Conservation (phyloP, 2,329 filamentous ascomycete species). For the Penicillium sp. region DNA sequence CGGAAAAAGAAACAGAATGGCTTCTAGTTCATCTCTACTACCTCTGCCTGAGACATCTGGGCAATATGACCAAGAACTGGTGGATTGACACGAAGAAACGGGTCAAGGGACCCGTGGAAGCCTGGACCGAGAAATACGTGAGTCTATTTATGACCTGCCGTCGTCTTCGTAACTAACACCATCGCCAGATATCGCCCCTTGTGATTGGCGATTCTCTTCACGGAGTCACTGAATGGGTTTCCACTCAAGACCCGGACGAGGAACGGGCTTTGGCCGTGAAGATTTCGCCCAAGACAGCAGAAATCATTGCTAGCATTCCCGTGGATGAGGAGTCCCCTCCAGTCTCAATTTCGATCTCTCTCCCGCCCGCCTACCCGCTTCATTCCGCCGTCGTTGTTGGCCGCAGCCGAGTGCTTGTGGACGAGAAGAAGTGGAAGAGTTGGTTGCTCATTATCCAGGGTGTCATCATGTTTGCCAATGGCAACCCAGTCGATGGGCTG, state of each 20-base stretch:
- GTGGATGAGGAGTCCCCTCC: constrained; percentile 81
- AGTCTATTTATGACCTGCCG: constrained; percentile 44
- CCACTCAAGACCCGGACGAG: constrained; percentile 46
- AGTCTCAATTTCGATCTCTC: constrained; percentile 72
- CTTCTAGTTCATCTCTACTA: constrained; percentile 83
- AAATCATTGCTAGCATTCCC: constrained; percentile 77
- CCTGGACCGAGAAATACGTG: constrained; percentile 81
- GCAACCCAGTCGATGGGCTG: constrained; percentile 80
- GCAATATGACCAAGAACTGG: constrained; percentile 76
- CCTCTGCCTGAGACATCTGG: constrained; percentile 68
- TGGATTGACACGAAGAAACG: constrained; percentile 72
- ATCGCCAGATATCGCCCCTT: constrained; percentile 38
- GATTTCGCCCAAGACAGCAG: constrained; percentile 63
- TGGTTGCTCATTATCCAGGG: constrained; percentile 87
- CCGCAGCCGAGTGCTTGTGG: constrained; percentile 77
- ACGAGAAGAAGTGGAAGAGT: constrained; percentile 84
- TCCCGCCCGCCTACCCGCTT: constrained; percentile 79
- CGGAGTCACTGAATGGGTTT: constrained; percentile 40
- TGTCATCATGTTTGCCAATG: constrained; percentile 88
- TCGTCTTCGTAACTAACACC: constrained; percentile 6
- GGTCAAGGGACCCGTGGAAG: constrained; percentile 73
- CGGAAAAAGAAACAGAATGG: constrained; percentile 73
- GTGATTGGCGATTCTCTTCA: constrained; percentile 39
- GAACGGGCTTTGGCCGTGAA: constrained; percentile 59
- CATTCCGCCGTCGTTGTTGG: constrained; percentile 70